phyloP scores from a whole-genome alignment of 2,329 filamentous ascomycete genomes.

The Fusarium sp. region DNA sequence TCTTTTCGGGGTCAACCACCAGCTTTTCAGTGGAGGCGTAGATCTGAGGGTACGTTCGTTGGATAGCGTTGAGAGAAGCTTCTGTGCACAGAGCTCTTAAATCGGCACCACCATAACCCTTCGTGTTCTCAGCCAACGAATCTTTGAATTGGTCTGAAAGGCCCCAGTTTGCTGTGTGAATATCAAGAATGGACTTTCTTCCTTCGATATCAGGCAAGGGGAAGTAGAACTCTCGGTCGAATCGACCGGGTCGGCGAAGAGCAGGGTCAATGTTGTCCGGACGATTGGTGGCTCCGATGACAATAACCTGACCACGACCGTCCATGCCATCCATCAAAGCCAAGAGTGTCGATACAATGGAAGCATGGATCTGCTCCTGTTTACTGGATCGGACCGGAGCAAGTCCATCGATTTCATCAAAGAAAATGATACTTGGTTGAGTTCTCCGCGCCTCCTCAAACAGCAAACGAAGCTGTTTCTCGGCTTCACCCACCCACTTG shows the following conservation, averaged over 20 bases:
- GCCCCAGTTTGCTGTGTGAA: slow-evolving; percentile 95
- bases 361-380: slow-evolving; percentile 98
- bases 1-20: slow-evolving; percentile 85
- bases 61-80: slow-evolving; percentile 93
- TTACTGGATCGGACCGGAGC: slow-evolving; percentile 97
- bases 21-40: slow-evolving; percentile 92
- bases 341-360: slow-evolving; percentile 93
- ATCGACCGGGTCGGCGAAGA: slow-evolving; percentile 91
- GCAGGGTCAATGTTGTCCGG: slow-evolving; percentile 97
- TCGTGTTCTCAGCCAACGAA: slow-evolving; percentile 86
- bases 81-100: slow-evolving; percentile 94
- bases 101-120: slow-evolving; percentile 97
- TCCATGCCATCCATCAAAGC: slow-evolving; percentile 99
- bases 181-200: slow-evolving; percentile 88
- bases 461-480: slow-evolving; percentile 90
- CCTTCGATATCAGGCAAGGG: slow-evolving; percentile 86
- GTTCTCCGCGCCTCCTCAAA: slow-evolving; percentile 97
- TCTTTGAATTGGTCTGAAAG: slow-evolving; percentile 83
- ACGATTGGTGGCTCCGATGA: slow-evolving; percentile 98
- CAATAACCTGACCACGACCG: slow-evolving; percentile 96
- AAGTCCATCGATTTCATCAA: slow-evolving; percentile 97
- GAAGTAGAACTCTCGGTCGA: slow-evolving; percentile 98
- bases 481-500: slow-evolving; percentile 99
- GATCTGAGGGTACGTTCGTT: slow-evolving; percentile 95
- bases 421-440: slow-evolving; percentile 99